A percentile compares a stretch with the other conserved stretches of the same genome.
Conservation (phyloP, 225 moss, liverwort and hornwort genomes). For the Pseudisothecium myosuroides region DNA sequence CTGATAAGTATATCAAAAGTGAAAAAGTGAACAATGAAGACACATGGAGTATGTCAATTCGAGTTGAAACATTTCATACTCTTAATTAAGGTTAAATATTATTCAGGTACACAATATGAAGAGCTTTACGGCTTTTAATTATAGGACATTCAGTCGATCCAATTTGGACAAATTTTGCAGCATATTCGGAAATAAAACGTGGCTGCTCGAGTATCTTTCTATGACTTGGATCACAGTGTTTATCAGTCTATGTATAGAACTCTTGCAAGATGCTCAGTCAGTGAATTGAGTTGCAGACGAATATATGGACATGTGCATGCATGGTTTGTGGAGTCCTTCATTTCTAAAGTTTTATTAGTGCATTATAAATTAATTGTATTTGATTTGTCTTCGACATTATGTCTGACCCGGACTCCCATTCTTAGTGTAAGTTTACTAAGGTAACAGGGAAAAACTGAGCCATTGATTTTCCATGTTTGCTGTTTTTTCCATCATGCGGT, state of each 20-base stretch:
- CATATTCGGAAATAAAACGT: neutral
- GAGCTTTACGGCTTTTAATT: neutral
- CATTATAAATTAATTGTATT: neutral
- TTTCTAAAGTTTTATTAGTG: neutral
- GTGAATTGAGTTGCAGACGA: neutral
- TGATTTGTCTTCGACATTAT: neutral
- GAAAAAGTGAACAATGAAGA: neutral
- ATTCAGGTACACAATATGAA: neutral
- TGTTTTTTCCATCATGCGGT: too few species aligned
- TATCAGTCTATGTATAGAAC: too few species aligned
- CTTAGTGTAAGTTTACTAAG: neutral
- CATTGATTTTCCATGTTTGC: too few species aligned
- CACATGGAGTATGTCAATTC: neutral
- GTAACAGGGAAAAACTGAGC: too few species aligned
- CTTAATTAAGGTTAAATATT: neutral
- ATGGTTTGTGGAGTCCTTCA: neutral
- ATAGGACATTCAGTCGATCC: neutral
- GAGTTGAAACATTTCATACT: neutral
- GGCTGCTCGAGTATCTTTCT: neutral
- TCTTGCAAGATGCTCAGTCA: neutral
- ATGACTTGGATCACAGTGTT: neutral
- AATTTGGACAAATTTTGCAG: neutral
- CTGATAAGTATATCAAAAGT: too few species aligned
- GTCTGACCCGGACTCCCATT: neutral
- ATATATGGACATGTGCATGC: neutral